phyloP scores from a whole-genome alignment of 768 basidiomycete species.

The Suillus americanus region DNA sequence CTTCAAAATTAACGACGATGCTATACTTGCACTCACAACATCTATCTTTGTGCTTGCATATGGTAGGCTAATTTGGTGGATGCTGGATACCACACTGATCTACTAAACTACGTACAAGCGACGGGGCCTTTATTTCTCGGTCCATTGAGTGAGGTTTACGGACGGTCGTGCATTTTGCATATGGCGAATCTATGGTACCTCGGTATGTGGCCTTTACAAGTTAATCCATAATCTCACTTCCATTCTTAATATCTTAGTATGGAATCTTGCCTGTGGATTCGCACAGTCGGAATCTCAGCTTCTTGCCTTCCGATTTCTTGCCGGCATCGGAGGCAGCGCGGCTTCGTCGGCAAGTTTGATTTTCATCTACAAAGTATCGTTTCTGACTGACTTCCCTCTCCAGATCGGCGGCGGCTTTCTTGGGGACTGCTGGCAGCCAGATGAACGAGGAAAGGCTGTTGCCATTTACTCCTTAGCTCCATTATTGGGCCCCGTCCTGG shows the following conservation, averaged over 20 bases:
- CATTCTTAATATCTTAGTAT: constrained; percentile 34
- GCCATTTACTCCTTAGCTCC: constrained; percentile 66
- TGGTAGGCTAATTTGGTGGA: constrained; percentile 35
- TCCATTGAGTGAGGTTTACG: constrained; percentile 71
- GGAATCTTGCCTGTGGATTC: constrained; percentile 66
- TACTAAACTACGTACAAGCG: constrained; percentile 2
- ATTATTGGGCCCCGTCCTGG: constrained; percentile 64
- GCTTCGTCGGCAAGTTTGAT: constrained; percentile 45
- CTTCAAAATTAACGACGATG: constrained; percentile 53
- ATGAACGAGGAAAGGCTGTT: constrained; percentile 64
- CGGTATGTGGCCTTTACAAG: constrained; percentile 34
- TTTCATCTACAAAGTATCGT: background rate
- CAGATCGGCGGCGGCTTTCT: constrained; percentile 68
- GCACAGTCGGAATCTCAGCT: constrained; percentile 56
- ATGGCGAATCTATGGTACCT: constrained; percentile 63
- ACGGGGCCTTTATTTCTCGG: constrained; percentile 43
- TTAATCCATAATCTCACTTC: background rate
- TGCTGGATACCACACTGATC: background rate
- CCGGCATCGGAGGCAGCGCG: constrained; percentile 74
- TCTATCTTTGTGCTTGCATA: constrained; percentile 63
- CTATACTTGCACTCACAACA: constrained; percentile 55
- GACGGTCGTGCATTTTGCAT: constrained; percentile 64
- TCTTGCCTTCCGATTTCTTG: constrained; percentile 66
- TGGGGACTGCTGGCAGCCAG: constrained; percentile 58
- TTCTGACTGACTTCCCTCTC: background rate